Base-by-base conservation (phyloP, 2,329 filamentous ascomycete species). In the Anthostomella pinea region DNA sequence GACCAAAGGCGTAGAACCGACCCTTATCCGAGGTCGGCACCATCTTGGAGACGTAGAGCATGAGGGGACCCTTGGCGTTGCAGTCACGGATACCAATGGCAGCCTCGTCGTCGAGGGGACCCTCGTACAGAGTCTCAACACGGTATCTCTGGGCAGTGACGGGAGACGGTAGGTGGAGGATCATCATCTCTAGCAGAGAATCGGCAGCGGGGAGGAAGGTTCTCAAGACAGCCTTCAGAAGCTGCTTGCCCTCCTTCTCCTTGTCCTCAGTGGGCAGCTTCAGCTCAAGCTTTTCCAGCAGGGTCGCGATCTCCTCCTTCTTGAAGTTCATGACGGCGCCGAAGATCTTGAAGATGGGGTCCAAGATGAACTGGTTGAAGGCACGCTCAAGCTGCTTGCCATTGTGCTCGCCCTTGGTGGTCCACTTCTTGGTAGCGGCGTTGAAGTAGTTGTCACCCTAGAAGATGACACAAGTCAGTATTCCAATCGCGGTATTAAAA, bases 41-140 rank as follows among this genome's bases (percentile, higher is more conserved):
- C 93, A 98, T 98, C 88, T 98, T 98, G 71, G 93, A 98, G 70
- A 98, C 90, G 86, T 98, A 98, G 58, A 97, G 80, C 93, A 98
- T 98, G 72, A 98, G 93, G 62, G 91, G 87, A 69, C 81, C 93
- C 79, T 95, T 95, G 72, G 91, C 79, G 70, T 98, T 88, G 70
- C 93, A 97, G 80, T 97, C 89, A 62, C 90, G 90, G 81, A 98
- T 96, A 81, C 83, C 89, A 67, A 95, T 86, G 75, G 86, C 90
- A 59, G 83, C 83, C 70, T 88, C 85, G 61, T 98, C 93, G 66
- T 98, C 93, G 43, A 75, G 63, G 59, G 93, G 93, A 80, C 93
- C 93, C 80, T 98, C 93, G 77, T 98, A 98, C 54, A 98, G 81
- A 66, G 90, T 95, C 82, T 97, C 93, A 63, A 80, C 85, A 85